Base-by-base conservation (phyloP, 176 grass and related monocot species). In the Avena sativa region DNA sequence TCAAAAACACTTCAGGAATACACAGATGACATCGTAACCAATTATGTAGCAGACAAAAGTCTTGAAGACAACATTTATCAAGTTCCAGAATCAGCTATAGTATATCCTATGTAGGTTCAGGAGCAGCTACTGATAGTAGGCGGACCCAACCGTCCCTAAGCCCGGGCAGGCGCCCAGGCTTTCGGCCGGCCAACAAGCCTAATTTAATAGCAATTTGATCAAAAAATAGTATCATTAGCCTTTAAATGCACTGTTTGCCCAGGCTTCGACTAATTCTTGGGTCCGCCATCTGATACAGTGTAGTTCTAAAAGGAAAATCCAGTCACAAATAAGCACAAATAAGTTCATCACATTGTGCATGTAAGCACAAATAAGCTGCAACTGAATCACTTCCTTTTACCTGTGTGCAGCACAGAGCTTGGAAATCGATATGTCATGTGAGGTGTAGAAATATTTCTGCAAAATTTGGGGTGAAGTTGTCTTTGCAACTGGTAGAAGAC, bases 391-490 rank as follows among this genome's bases (percentile, higher is more conserved):
- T 59, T 68, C 56, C 2, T 74, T 59, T 93, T 91, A 94, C 96
- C 88, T 94, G 84, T 98, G 96, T 89, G 96, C 96, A 84, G 88
- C 85, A 83, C 96, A 98, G n/a, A 98, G 93, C 71, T 91, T 82
- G 58, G 78, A 53, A 61, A 98, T 91, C n/a, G 93, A 94, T 88
- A 98, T 88, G 74, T 95, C 88, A 88, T 98, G 96, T 32, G 79
- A 64, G 72, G 91, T 91, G 79, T 95, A 98, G 88, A 98, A 98
- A 80, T 90, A 95, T 88, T 95, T 95, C 77, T 94, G 78, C 88
- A 95, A 74, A 74, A 98, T 88, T 79, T 94, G 88, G 58, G 88
- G 79, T 55, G 69, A 71, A 61, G 92, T 65, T 70, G 70, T 88
- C 72, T 95, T 84, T 46, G 93, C 93, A 87, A 98, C 49, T 74